Percentiles rank a stretch among this genome's conserved stretches.
phyloP scores from a whole-genome alignment of 805 yeast species.

The Starmerella etchellsii region DNA sequence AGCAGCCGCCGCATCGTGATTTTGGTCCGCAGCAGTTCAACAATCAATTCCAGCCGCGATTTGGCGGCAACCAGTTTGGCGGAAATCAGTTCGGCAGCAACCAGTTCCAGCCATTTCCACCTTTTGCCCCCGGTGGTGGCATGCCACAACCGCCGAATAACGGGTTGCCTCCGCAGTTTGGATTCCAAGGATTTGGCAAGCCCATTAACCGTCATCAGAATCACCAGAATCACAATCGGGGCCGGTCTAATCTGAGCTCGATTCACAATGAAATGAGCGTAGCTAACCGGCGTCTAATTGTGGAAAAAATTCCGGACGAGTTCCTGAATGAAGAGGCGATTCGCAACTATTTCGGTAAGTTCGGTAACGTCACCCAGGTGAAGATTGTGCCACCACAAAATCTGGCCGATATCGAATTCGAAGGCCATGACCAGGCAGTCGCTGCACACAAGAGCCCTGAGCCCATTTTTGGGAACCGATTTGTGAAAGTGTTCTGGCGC shows the following conservation, averaged over 20 bases:
- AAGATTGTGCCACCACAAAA: conserved; percentile 22
- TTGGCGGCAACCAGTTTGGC: neutral
- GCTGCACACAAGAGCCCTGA: conserved; percentile 34
- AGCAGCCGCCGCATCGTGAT: neutral
- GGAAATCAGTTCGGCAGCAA: neutral
- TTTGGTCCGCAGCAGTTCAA: neutral
- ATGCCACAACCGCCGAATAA: neutral
- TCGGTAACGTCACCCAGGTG: conserved; percentile 30
- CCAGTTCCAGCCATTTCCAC: neutral
- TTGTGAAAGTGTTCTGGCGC: conserved; percentile 37
- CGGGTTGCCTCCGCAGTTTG: conserved; percentile 1
- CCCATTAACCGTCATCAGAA: neutral
- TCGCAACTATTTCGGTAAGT: conserved; percentile 30
- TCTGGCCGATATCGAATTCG: conserved; percentile 32
- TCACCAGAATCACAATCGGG: neutral
- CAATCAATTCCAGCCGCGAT: neutral
- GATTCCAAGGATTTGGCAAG: conserved; percentile 4
- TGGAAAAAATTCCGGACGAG: conserved; percentile 35
- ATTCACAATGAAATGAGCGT: conserved; percentile 21
- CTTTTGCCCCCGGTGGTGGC: neutral
- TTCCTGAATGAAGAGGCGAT: conserved; percentile 28
- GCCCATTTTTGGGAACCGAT: conserved; percentile 38
- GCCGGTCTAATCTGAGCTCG: neutral
- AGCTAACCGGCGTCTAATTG: conserved; percentile 28
- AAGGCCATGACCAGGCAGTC: conserved; percentile 29